Evolutionary conservation across 1,139 yeast species (phyloP).

Genomic region (Diutina siamensis): DNA sequence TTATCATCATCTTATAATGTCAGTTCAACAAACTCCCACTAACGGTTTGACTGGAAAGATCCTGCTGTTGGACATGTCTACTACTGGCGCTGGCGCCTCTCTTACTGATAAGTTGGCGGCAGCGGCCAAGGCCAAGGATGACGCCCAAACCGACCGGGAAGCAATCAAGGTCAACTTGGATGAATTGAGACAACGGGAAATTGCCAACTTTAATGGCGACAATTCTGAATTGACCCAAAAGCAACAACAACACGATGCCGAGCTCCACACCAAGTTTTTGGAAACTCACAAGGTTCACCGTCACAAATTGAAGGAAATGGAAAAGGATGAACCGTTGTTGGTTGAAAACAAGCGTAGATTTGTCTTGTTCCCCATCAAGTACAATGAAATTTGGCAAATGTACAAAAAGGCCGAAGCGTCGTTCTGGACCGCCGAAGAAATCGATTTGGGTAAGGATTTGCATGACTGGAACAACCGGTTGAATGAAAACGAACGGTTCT

Average conservation of each 20-base stretch:
- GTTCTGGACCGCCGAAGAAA: constrained; percentile 99
- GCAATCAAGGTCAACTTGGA: not conserved
- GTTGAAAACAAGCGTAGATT: constrained; percentile 81
- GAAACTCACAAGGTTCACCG: constrained; percentile 55
- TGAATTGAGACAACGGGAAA: not conserved
- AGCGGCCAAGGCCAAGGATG: constrained; percentile 32
- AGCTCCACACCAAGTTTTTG: constrained; percentile 42
- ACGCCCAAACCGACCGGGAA: constrained; percentile 11
- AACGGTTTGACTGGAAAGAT: constrained; percentile 39
- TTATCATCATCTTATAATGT: constrained; percentile 12
- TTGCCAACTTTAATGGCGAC: not conserved
- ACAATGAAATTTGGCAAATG: constrained; percentile 98
- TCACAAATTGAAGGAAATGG: constrained; percentile 58
- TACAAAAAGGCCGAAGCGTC: constrained; percentile 98
- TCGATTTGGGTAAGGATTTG: constrained; percentile 84
- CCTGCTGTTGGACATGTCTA: constrained; percentile 28
- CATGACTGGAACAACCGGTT: constrained; percentile 82
- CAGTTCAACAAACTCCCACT: constrained; percentile 36
- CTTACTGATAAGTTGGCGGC: constrained; percentile 36
- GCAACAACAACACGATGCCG: not conserved
- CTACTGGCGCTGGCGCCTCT: constrained; percentile 20
- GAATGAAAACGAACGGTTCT: constrained; percentile 82
- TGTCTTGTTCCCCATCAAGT: constrained; percentile 93
- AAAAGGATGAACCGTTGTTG: constrained; percentile 83
- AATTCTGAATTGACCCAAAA: not conserved